A percentile compares a stretch with the other conserved stretches of the same genome.
Conservation (phyloP, 1,284 basidiomycete species). For the Volvariella volvacea region DNA sequence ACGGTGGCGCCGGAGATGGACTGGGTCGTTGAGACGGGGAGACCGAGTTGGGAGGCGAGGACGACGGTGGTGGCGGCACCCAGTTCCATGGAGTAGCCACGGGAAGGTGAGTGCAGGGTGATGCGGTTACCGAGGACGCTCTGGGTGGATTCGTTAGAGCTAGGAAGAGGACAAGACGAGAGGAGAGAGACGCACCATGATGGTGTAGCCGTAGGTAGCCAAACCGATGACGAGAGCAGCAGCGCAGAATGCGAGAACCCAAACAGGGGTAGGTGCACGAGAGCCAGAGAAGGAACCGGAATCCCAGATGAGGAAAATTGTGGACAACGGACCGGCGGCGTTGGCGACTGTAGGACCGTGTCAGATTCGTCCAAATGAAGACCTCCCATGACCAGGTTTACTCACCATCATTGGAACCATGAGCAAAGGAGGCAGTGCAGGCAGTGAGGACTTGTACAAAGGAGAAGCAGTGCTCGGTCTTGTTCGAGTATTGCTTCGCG, state of each 20-base stretch:
- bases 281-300: constrained; percentile 14
- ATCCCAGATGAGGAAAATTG: constrained; percentile 21
- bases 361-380: too few relatives aligned
- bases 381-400: too few relatives aligned
- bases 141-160: constrained; percentile 24
- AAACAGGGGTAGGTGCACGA: constrained; percentile 16
- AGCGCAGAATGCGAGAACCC: constrained; percentile 20
- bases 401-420: constrained; percentile 24
- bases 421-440: constrained; percentile 24
- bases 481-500: constrained; percentile 21
- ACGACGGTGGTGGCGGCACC: constrained; percentile 22
- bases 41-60: constrained; percentile 21
- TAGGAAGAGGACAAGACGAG: constrained; percentile 9
- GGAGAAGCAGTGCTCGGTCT: constrained; percentile 23
- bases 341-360: too few relatives aligned
- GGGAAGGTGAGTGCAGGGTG: constrained; percentile 22
- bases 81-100: constrained; percentile 24
- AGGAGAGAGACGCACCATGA: neutral
- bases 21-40: constrained; percentile 25
- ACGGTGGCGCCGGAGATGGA: constrained; percentile 23
- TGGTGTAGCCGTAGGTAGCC: constrained; percentile 17
- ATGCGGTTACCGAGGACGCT: constrained; percentile 23
- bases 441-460: constrained; percentile 25
- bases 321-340: constrained; percentile 23
- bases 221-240: constrained; percentile 19